Conservation (phyloP, 2,329 filamentous ascomycete species). For the Fusarium dlaminii region DNA sequence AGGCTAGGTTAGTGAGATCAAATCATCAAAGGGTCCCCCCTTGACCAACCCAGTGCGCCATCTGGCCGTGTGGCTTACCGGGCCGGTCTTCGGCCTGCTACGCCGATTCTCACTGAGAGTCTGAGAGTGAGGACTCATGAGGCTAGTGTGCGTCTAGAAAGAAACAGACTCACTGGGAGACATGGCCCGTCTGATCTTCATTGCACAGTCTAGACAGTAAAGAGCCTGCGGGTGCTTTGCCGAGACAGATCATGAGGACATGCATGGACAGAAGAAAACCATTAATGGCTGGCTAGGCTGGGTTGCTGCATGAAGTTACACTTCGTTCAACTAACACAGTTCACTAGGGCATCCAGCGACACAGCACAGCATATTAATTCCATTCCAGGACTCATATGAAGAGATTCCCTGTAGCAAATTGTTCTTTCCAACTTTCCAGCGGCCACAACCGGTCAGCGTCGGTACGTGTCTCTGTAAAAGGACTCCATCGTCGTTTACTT, state of each 20-base stretch:
- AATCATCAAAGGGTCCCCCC: slow-evolving; percentile 9
- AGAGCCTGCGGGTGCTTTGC: slow-evolving; percentile 26
- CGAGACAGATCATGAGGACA: slow-evolving; percentile 25
- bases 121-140: not conserved
- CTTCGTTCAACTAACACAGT: slow-evolving; percentile 1
- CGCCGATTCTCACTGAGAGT: slow-evolving; percentile 13
- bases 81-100: slow-evolving; percentile 26
- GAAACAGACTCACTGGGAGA: slow-evolving; percentile 15
- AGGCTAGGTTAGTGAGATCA: slow-evolving; percentile 10
- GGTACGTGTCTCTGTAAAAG: slow-evolving; percentile 20
- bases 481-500: slow-evolving; percentile 13
- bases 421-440: not conserved
- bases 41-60: slow-evolving; percentile 4
- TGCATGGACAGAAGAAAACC: slow-evolving; percentile 4
- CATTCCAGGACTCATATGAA: not conserved
- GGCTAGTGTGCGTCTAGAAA: slow-evolving; percentile 23
- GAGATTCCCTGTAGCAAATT: not conserved
- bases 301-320: slow-evolving; percentile 9
- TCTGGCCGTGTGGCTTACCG: slow-evolving; percentile 13
- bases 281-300: slow-evolving; percentile 3
- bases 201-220: not conserved
- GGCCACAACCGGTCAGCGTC: slow-evolving; percentile 35
- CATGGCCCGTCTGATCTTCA: slow-evolving; percentile 22
- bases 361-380: not conserved
- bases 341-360: not conserved